phyloP scores from a whole-genome alignment of 2,329 filamentous ascomycete genomes.

The Proliferodiscus dingleyae region DNA sequence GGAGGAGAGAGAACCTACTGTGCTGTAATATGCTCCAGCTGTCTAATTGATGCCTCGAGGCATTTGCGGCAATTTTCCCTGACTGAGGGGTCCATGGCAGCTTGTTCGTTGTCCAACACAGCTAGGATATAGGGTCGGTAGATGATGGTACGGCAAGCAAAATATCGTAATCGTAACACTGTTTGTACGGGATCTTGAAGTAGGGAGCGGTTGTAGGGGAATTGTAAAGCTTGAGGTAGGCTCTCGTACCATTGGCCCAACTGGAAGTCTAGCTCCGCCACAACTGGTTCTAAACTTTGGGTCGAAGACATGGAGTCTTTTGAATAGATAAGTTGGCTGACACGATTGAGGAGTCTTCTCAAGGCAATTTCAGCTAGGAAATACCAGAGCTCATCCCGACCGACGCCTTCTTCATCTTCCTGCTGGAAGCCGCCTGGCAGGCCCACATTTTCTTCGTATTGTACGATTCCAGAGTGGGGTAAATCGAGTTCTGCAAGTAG shows the following conservation, averaged over 20 bases:
- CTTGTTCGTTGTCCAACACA: constrained; percentile 71
- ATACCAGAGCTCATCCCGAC: constrained; percentile 78
- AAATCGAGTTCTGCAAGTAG: constrained; percentile 74
- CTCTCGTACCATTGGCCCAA: constrained; percentile 81
- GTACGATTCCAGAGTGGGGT: constrained; percentile 76
- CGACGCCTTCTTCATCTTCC: constrained; percentile 59
- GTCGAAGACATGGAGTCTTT: constrained; percentile 68
- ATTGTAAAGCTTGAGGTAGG: constrained; percentile 69
- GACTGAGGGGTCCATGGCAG: constrained; percentile 65
- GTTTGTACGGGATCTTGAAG: constrained; percentile 73
- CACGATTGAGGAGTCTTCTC: constrained; percentile 69
- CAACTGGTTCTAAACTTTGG: constrained; percentile 69
- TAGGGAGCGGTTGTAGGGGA: constrained; percentile 64
- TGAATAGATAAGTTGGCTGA: constrained; percentile 75
- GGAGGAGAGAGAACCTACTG: constrained; percentile 50
- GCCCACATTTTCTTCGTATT: constrained; percentile 75
- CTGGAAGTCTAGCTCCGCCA: constrained; percentile 76
- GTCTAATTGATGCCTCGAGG: constrained; percentile 72
- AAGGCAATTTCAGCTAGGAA: constrained; percentile 80
- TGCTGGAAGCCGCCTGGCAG: constrained; percentile 72
- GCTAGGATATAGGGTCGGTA: constrained; percentile 79
- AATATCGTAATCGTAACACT: constrained; percentile 73
- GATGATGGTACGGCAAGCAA: constrained; percentile 81
- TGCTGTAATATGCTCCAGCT: constrained; percentile 72
- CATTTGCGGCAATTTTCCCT: constrained; percentile 77